These are phyloP conservation scores for Stephania japonica DNA, from an alignment of 164 flowering plant genomes.

Conservation along the genomic window DNA sequence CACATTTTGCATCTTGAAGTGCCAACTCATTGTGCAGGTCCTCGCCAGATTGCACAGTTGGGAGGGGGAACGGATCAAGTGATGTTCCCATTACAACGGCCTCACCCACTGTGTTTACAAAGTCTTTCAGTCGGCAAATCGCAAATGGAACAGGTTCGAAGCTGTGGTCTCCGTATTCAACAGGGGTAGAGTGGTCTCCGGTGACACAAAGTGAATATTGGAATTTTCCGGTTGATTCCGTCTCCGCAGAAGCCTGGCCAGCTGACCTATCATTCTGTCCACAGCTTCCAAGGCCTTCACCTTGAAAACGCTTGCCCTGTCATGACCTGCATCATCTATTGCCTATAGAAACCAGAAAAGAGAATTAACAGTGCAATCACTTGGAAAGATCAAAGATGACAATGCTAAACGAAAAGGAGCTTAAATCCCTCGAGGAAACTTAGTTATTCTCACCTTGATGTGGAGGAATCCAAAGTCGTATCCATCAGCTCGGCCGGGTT, in stretches of 20 bases:
- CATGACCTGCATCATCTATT: slow-evolving; percentile 97
- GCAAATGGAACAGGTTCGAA: slow-evolving; percentile 92
- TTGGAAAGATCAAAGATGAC: neutral
- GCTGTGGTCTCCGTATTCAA: slow-evolving; percentile 98
- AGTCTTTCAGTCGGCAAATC: slow-evolving; percentile 61
- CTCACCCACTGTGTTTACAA: slow-evolving; percentile 72
- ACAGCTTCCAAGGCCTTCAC: slow-evolving; percentile 84
- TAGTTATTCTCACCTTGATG: slow-evolving; percentile 54
- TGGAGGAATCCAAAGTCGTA: slow-evolving; percentile 98
- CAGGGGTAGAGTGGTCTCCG: slow-evolving; percentile 97
- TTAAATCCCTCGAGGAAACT: neutral
- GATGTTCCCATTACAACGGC: slow-evolving; percentile 35
- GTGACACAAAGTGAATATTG: slow-evolving; percentile 77
- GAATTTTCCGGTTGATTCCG: slow-evolving; percentile 56
- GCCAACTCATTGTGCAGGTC: slow-evolving; percentile 28
- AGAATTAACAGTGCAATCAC: neutral
- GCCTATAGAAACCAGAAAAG: slow-evolving; percentile 42
- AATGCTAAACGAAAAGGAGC: neutral
- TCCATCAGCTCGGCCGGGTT: slow-evolving; percentile 71
- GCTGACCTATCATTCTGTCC: slow-evolving; percentile 75
- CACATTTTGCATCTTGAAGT: slow-evolving; percentile 12
- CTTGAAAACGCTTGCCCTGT: slow-evolving; percentile 79
- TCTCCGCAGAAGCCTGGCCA: slow-evolving; percentile 74
- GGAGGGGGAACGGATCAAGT: slow-evolving; percentile 84
- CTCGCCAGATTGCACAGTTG: slow-evolving; percentile 42